Base-by-base conservation (phyloP, 2,329 filamentous ascomycete species). In the Cordyceps cicadae region DNA sequence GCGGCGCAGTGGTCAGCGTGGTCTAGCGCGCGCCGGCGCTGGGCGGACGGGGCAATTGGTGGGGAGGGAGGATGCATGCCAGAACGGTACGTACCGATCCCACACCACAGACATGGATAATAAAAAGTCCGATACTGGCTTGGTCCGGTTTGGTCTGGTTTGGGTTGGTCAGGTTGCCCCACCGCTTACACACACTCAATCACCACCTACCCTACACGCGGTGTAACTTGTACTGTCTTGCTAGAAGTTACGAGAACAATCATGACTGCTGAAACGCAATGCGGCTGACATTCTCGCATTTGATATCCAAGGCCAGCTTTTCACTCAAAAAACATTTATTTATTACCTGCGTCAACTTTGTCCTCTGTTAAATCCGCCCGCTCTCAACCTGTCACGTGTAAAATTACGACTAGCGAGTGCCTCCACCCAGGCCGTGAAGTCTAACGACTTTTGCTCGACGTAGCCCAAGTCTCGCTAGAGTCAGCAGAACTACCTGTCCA, bases 11-110 rank as follows among this genome's bases (percentile, higher is more conserved):
- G 29, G 29, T 29, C 29, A 29, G 62, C 68, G 69, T 69, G 64
- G 70, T 67, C 64, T 73, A 73, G 71, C 68, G 68, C 66, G 63
- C 39, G 46, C 51, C 50, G 52, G 24, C 5, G 32, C 39, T 48
- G 21, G n/a, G 15, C 15, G 17, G 14, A 43, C 39, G 34, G 34
- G 34, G 34, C 34, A 37, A 37, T 8, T 37, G 34, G 66, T 65
- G 66, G 63, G 66, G 64, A 63, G 55, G 61, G 24, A 24, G 24
- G 62, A 63, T 65, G 63, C 34, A 63, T 63, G 65, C 67, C 62
- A 26, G 32, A 46, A 32, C 29, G 45, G 54, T 58, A 58, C 54
- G 43, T 57, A 57, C 54, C 54, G 6, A 5, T 3, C 6, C 3
- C 12, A 12, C 5, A 29, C 3, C 12, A 12, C 5, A 29, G 19